These are phyloP conservation scores for Sporothrix pallida DNA, from an alignment of 2,329 filamentous ascomycete species.

Conservation along the genomic window DNA sequence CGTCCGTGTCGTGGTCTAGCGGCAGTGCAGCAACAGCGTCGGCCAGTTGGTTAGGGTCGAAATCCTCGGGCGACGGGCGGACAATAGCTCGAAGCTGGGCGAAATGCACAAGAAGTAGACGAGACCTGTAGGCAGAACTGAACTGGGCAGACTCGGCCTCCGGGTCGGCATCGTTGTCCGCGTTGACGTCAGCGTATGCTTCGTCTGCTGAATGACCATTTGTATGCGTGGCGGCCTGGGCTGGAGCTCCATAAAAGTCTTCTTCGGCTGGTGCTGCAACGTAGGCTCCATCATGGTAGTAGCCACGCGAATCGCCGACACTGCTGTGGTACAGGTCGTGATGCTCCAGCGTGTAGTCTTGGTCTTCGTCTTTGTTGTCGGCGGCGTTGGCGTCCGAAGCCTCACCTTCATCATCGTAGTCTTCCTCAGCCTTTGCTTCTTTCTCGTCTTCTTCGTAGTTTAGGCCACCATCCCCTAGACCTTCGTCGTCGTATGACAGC, in stretches of 20 bases:
- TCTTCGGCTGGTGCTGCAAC: constrained; percentile 61
- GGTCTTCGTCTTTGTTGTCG: constrained; percentile 40
- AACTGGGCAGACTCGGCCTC: constrained; percentile 45
- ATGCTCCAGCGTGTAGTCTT: constrained; percentile 45
- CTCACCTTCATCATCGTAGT: constrained; percentile 44
- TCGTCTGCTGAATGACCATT: too few relatives aligned
- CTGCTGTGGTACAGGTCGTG: constrained; percentile 56
- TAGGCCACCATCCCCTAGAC: constrained; percentile 35
- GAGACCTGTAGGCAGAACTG: constrained; percentile 69
- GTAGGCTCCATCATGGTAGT: constrained; percentile 81
- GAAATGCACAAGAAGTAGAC: constrained; percentile 68
- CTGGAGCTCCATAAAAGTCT: neutral
- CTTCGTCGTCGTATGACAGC: constrained; percentile 43
- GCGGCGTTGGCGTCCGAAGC: constrained; percentile 40
- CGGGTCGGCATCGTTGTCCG: constrained; percentile 43
- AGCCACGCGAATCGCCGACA: constrained; percentile 63
- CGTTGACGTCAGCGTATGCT: constrained; percentile 39
- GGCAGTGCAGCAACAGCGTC: constrained; percentile 58
- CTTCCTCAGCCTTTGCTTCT: constrained; percentile 42
- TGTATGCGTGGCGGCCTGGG: constrained; percentile 36
- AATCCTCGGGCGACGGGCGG: constrained; percentile 53
- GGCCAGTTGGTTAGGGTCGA: constrained; percentile 44
- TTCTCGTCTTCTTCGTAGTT: neutral
- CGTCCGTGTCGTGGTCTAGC: constrained; percentile 59
- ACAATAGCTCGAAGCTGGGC: constrained; percentile 66